Percentiles rank a stretch among this genome's conserved stretches.
Evolutionary conservation across 1,284 basidiomycete genomes (phyloP).

Genomic region (Cryptococcus wingfieldii): DNA sequence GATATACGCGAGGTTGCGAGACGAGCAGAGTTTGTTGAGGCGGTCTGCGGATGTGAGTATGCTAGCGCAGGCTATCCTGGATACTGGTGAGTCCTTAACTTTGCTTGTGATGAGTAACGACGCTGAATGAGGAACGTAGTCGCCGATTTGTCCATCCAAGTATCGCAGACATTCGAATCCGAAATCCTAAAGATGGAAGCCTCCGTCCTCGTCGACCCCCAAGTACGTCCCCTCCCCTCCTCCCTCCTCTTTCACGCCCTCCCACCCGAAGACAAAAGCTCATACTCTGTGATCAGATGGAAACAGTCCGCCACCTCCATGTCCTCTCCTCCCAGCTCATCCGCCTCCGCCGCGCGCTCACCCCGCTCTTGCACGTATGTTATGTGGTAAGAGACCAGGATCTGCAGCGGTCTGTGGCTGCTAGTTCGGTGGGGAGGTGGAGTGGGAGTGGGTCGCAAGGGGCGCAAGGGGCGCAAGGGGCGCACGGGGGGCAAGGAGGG

Average conservation of each 20-base stretch:
- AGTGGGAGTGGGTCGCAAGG: slow-evolving; percentile 2
- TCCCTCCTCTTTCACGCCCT: too few species aligned
- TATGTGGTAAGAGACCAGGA: slow-evolving; percentile 48
- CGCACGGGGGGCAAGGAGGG: not conserved
- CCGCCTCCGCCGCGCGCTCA: slow-evolving; percentile 42
- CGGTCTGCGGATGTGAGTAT: slow-evolving; percentile 46
- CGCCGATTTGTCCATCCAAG: slow-evolving; percentile 15
- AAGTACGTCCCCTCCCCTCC: slow-evolving; percentile 11
- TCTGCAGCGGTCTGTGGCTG: slow-evolving; percentile 37
- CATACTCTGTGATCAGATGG: slow-evolving; percentile 27
- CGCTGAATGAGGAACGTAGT: too few species aligned
- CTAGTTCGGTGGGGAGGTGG: slow-evolving; percentile 18
- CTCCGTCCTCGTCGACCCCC: slow-evolving; percentile 43
- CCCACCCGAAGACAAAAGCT: not conserved
- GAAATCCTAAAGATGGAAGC: slow-evolving; percentile 48
- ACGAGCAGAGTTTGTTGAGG: slow-evolving; percentile 42
- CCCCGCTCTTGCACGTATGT: slow-evolving; percentile 40
- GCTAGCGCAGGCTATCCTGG: slow-evolving; percentile 47
- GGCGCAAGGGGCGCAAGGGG: not conserved
- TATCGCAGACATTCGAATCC: slow-evolving; percentile 46
- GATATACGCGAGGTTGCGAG: slow-evolving; percentile 44
- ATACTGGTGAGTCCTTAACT: slow-evolving; percentile 42
- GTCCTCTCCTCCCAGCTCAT: slow-evolving; percentile 48
- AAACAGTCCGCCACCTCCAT: slow-evolving; percentile 47
- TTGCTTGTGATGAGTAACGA: slow-evolving; percentile 39